A percentile compares a stretch with the other conserved stretches of the same genome.
These are phyloP conservation scores for Naganishia albida DNA, from an alignment of 1,284 basidiomycete species.

Conservation along the genomic window DNA sequence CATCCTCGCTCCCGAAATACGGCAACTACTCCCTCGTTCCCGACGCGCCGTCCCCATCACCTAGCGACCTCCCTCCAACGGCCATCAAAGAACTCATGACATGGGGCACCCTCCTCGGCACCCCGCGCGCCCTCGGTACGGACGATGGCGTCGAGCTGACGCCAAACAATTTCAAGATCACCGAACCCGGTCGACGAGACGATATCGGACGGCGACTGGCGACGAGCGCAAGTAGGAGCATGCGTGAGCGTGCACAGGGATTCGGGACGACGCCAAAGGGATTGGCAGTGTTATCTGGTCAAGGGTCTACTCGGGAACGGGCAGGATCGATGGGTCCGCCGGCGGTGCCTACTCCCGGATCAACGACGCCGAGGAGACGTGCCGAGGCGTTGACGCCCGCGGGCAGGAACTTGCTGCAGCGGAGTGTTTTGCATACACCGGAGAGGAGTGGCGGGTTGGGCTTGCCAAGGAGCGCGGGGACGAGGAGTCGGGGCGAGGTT, in stretches of 20 bases:
- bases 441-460: constrained; percentile 2
- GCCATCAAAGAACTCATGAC: constrained; percentile 88
- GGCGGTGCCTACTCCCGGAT: constrained; percentile 70
- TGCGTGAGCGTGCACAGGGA: constrained; percentile 50
- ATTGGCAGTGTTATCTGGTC: constrained; percentile 56
- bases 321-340: constrained; percentile 36
- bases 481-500: constrained; percentile 65
- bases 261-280: constrained; percentile 64
- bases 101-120: constrained; percentile 83
- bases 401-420: constrained; percentile 69
- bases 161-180: constrained; percentile 69
- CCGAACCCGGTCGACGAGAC: constrained; percentile 69
- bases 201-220: constrained; percentile 74
- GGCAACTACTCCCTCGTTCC: constrained; percentile 72
- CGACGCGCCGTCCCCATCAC: constrained; percentile 80
- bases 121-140: constrained; percentile 73
- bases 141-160: constrained; percentile 60
- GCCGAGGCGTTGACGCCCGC: constrained; percentile 76
- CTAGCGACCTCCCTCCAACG: constrained; percentile 70
- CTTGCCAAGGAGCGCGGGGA: constrained; percentile 55
- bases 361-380: constrained; percentile 60
- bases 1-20: constrained; percentile 55
- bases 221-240: constrained; percentile 55
- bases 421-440: constrained; percentile 55
- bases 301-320: constrained; percentile 2